Conservation (phyloP, 139 green algal genomes). For the Chlorella sp. region DNA sequence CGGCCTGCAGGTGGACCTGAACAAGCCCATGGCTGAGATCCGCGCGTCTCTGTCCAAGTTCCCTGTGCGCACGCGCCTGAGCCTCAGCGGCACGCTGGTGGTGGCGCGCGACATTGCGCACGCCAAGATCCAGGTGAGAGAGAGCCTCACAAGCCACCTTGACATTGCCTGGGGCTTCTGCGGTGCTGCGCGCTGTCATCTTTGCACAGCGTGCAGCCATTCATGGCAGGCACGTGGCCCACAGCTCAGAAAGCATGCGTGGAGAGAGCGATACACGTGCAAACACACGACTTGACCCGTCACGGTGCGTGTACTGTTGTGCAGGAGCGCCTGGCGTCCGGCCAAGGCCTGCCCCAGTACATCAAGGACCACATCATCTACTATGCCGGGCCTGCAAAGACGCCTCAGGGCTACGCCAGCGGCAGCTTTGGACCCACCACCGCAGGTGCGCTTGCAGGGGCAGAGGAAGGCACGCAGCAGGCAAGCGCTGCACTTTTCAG, state of each 20-base stretch:
- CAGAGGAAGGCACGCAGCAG: too few species aligned
- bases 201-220: too few species aligned
- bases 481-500: too few species aligned
- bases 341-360: conserved; percentile 31
- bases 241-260: too few species aligned
- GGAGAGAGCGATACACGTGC: too few species aligned
- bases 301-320: too few species aligned
- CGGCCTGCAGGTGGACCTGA: conserved; percentile 31
- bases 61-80: conserved; percentile 36
- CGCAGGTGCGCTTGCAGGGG: conserved; percentile 17
- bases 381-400: conserved; percentile 44
- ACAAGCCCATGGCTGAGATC: conserved; percentile 32
- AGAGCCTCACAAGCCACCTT: too few species aligned
- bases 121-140: too few species aligned
- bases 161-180: too few species aligned
- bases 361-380: conserved; percentile 47
- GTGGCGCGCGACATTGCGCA: conserved; percentile 42
- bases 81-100: conserved; percentile 32
- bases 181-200: too few species aligned
- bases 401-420: conserved; percentile 26
- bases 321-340: conserved; percentile 24
- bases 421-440: conserved; percentile 44
- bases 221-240: too few species aligned
- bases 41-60: conserved; percentile 18
- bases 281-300: too few species aligned